A percentile compares a stretch with the other conserved stretches of the same genome.
Evolutionary conservation across 2,329 filamentous ascomycete species (phyloP).

Genomic region (Eurotiales sp.): DNA sequence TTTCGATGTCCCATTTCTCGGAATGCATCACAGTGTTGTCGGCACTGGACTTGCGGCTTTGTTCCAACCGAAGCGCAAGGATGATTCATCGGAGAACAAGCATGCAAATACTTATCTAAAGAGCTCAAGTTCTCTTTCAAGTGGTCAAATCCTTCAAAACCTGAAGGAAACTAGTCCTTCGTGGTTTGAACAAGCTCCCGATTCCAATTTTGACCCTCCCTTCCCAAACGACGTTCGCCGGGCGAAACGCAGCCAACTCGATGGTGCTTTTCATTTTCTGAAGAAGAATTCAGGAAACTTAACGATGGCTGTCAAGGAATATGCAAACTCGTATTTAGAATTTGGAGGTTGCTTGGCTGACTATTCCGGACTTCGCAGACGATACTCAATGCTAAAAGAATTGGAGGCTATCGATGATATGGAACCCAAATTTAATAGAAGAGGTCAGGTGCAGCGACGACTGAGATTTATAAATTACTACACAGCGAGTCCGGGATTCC

Average conservation of each 20-base stretch:
- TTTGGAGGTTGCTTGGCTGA: constrained; percentile 80
- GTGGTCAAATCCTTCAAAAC: neutral
- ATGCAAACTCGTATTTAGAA: constrained; percentile 76
- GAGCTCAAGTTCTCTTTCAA: neutral
- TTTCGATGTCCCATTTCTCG: constrained; percentile 81
- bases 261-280: constrained; percentile 68
- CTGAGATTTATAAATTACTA: constrained; percentile 88
- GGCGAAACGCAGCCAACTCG: constrained; percentile 62
- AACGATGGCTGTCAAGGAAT: constrained; percentile 64
- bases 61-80: constrained; percentile 52
- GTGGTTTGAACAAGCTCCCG: constrained; percentile 19
- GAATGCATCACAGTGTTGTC: constrained; percentile 83
- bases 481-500: constrained; percentile 69
- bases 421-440: constrained; percentile 27
- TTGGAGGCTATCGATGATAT: constrained; percentile 68
- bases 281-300: constrained; percentile 75
- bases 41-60: constrained; percentile 76
- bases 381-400: constrained; percentile 66
- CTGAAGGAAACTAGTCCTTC: constrained; percentile 12
- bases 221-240: constrained; percentile 72
- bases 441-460: constrained; percentile 34
- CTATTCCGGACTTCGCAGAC: constrained; percentile 62
- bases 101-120: constrained; percentile 12
- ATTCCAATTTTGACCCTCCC: constrained; percentile 68
- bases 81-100: constrained; percentile 7